Evolutionary conservation across 179 eudicot species (phyloP).

Genomic region (Patellifolia procumbens): DNA sequence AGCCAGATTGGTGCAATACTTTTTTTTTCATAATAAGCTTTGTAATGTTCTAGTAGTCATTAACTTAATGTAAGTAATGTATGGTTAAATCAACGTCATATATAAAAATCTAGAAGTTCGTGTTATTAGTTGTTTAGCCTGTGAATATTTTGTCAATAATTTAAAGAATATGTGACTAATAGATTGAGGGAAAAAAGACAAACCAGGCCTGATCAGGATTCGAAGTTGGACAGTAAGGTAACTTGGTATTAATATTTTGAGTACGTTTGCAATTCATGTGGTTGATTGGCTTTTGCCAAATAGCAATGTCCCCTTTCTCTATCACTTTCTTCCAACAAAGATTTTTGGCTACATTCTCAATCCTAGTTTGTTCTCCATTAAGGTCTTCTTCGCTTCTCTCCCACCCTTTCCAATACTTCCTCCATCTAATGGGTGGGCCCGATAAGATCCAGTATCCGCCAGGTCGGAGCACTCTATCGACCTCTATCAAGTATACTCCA

Average conservation of each 20-base stretch:
- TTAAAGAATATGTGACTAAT: too few species aligned
- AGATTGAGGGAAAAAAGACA: conserved; percentile 20
- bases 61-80: too few species aligned
- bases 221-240: conserved; percentile 52
- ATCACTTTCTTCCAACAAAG: conserved; percentile 78
- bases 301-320: conserved; percentile 71
- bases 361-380: conserved; percentile 63
- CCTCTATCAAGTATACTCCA: conserved; percentile 75
- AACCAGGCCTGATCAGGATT: conserved; percentile 88
- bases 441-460: conserved; percentile 94
- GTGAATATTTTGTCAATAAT: too few species aligned
- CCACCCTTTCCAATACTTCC: conserved; percentile 83
- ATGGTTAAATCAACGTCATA: too few species aligned
- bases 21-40: too few species aligned
- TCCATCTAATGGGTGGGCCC: conserved; percentile 84
- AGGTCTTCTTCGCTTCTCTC: conserved; percentile 68
- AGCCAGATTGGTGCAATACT: too few species aligned
- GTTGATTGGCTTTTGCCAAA: conserved; percentile 83
- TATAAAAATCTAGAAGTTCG: too few species aligned
- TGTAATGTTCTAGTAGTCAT: too few species aligned
- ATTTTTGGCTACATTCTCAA: conserved; percentile 64
- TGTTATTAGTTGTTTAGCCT: too few species aligned
- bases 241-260: conserved; percentile 36
- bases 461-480: conserved; percentile 72
- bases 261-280: conserved; percentile 58